Evolutionary conservation across 1,284 basidiomycete genomes (phyloP), one percentile per base, ranked within the genome.

Genomic region (Microstroma glucosiphilum): DNA sequence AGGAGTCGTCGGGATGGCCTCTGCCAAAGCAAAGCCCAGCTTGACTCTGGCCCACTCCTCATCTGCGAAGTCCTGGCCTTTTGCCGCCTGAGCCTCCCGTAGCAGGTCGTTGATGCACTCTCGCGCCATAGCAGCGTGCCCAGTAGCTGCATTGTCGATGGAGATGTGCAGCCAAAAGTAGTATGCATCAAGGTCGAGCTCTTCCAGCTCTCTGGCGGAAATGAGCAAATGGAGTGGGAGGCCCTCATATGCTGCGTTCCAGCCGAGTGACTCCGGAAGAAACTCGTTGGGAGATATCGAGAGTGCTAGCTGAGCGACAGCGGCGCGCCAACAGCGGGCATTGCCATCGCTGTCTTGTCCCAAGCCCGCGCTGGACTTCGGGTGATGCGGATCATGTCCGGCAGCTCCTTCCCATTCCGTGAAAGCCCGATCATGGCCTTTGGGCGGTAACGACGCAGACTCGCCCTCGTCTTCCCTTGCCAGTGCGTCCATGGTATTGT

Each of bases 171-270:
- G 60, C 25, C 68, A 70, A 56, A 79, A 79, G 60, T 79, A 79
- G 49, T 75, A 75, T 59, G 76, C 68, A 60, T 77, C 70, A 48
- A 78, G 68, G 37, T 66, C 67, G 30, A 79, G 66, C 57, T 78
- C 77, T 25, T 71, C 66, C 12, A 79, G 62, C 53, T 78, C 78
- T 21, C 67, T 42, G 15, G 76, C 67, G 6, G 72, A 74, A 46
- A 79, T 69, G 23, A 77, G 66, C 37, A 79, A 66, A 60, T 79
- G 77, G 59, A 72, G 75, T 2, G 77, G 71, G 26, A 79, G 64
- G 6, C 67, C 61, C 60, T 79, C 77, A 66, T 79, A 78, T 9
- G 77, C 71, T 67, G 76, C 70, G 60, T 79, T 78, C 71, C 77
- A 79, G 40, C 77, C 77, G 4, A 79, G 63, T 12, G 71, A 71